Conservation (phyloP, 192 early-diverging fungal species). For the Backusella tarrabulga region DNA sequence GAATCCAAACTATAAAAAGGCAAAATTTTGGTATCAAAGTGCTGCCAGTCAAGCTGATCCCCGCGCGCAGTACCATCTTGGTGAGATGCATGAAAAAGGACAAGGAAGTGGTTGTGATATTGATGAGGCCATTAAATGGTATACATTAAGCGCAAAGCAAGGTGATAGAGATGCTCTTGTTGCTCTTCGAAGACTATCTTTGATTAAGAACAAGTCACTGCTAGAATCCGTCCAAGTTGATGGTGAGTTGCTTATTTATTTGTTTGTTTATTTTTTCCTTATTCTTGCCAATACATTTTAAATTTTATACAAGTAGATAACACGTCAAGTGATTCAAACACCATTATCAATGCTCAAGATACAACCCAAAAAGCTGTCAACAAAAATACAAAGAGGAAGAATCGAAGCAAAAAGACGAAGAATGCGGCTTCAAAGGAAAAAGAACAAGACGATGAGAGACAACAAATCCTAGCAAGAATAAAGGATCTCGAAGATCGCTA, state of each 20-base stretch:
- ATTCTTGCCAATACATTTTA: background rate
- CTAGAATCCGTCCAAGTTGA: background rate
- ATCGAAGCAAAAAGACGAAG: background rate
- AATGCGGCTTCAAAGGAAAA: background rate
- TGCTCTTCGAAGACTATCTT: background rate
- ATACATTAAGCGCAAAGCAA: background rate
- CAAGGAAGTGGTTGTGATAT: background rate
- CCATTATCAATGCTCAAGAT: background rate
- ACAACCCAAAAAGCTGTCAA: background rate
- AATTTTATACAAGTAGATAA: background rate
- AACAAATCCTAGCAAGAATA: background rate
- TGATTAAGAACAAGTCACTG: background rate
- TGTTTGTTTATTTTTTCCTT: background rate
- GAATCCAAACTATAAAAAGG: background rate
- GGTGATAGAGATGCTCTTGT: background rate
- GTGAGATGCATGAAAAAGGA: slow-evolving; percentile 3
- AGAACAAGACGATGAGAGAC: background rate
- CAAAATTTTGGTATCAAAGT: background rate
- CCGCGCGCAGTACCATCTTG: background rate
- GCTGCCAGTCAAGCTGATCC: background rate
- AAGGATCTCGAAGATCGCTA: background rate
- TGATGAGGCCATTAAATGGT: background rate
- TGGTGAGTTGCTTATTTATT: background rate
- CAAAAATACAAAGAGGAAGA: background rate
- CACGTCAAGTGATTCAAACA: background rate